phyloP scores from a whole-genome alignment of 352 stramenopile species.

The Aphanomyces euteiches region DNA sequence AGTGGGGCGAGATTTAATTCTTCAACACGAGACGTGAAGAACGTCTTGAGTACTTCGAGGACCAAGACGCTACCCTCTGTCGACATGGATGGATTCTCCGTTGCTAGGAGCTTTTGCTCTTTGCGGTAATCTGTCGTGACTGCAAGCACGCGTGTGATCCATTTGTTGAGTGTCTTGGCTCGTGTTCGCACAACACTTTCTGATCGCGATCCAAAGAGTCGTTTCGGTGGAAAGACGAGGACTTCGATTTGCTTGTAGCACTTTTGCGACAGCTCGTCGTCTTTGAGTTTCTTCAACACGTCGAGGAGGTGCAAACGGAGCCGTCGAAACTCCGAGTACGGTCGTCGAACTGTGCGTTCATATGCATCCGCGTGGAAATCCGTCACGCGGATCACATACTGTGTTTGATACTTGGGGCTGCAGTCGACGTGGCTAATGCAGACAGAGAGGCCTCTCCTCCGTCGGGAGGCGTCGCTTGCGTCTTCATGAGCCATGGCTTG shows the following conservation, averaged over 20 bases:
- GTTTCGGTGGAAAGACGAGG: conserved; percentile 21
- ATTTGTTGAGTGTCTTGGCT: conserved; percentile 26
- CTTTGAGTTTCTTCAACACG: conserved; percentile 1
- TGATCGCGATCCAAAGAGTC: conserved; percentile 25
- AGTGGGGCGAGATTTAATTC: conserved; percentile 27
- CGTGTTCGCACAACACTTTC: conserved; percentile 22
- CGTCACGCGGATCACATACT: conserved; percentile 27
- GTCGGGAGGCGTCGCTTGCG: background rate
- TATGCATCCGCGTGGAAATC: conserved; percentile 9
- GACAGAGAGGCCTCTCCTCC: conserved; percentile 23
- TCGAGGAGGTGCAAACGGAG: conserved; percentile 12
- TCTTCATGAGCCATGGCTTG: background rate
- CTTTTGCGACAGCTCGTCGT: background rate
- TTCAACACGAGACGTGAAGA: conserved; percentile 23
- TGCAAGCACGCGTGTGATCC: conserved; percentile 20
- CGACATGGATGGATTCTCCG: conserved; percentile 1
- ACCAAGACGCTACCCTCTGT: conserved; percentile 24
- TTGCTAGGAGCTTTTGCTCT: conserved; percentile 13
- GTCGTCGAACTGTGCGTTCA: conserved; percentile 23
- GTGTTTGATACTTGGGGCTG: conserved; percentile 15
- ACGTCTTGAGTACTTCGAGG: conserved; percentile 16
- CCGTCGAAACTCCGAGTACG: conserved; percentile 25
- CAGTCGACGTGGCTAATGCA: conserved; percentile 26
- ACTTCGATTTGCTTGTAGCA: conserved; percentile 1
- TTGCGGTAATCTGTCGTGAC: conserved; percentile 26